phyloP scores from a whole-genome alignment of 225 moss, liverwort and hornwort genomes.

The Climacium dendroides region DNA sequence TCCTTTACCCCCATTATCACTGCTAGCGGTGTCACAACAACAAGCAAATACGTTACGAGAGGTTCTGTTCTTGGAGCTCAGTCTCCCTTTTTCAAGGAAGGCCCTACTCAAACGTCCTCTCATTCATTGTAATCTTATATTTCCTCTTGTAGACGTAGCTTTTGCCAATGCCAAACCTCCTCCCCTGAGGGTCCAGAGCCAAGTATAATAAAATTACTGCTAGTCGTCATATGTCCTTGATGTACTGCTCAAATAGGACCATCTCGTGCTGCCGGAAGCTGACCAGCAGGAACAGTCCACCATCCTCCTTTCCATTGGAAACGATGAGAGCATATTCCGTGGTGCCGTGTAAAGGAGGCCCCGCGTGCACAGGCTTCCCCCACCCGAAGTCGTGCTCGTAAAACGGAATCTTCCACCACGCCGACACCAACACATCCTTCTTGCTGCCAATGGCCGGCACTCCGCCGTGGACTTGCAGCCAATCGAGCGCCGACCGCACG shows the following conservation, averaged over 20 bases:
- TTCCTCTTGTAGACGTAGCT: not conserved
- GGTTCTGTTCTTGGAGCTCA: not conserved
- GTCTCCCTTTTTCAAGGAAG: not conserved
- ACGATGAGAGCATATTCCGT: slow-evolving; percentile 9
- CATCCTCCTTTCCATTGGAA: not conserved
- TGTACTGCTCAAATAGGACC: slow-evolving; percentile 10
- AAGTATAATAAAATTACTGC: not conserved
- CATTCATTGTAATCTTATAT: not conserved
- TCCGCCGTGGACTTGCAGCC: slow-evolving; percentile 29
- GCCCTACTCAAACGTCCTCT: not conserved
- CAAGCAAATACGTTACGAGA: not conserved
- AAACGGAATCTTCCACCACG: slow-evolving; percentile 35
- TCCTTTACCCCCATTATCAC: not conserved
- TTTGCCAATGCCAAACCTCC: not conserved
- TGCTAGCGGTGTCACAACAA: not conserved
- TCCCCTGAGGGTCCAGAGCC: no score
- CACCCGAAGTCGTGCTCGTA: slow-evolving; percentile 43
- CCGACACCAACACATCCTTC: slow-evolving; percentile 17
- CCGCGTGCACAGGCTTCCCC: slow-evolving; percentile 29
- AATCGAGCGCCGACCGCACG: slow-evolving; percentile 25
- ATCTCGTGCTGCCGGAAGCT: slow-evolving; percentile 8
- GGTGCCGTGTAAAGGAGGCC: not conserved
- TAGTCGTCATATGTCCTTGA: not conserved
- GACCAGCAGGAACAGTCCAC: slow-evolving; percentile 14
- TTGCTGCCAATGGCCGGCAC: slow-evolving; percentile 1